These are phyloP conservation scores for Radiomyces spectabilis DNA, from an alignment of 192 early-diverging fungal genomes.

Conservation along the genomic window DNA sequence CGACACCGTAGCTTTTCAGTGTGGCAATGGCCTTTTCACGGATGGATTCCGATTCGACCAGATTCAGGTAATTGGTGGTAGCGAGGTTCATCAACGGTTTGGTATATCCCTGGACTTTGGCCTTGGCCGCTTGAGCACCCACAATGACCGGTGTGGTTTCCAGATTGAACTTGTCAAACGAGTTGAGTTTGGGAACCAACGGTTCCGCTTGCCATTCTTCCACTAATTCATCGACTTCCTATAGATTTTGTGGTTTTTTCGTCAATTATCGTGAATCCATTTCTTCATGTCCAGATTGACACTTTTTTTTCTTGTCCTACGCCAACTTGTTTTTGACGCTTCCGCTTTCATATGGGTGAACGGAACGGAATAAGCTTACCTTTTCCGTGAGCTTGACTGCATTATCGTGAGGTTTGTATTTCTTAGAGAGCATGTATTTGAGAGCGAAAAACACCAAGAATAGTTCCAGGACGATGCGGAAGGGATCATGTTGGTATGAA, in stretches of 20 bases:
- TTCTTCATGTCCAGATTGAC: no score
- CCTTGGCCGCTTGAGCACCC: conserved; percentile 57
- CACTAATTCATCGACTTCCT: conserved; percentile 93
- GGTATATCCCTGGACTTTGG: conserved; percentile 50
- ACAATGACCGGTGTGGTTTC: conserved; percentile 71
- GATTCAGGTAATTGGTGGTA: conserved; percentile 82
- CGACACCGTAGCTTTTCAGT: conserved; percentile 90
- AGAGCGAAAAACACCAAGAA: conserved; percentile 80
- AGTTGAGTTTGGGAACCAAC: conserved; percentile 71
- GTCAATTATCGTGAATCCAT: no score
- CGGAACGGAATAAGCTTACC: conserved; percentile 39
- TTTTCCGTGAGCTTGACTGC: conserved; percentile 77
- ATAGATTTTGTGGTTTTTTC: no score
- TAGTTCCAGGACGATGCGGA: conserved; percentile 78
- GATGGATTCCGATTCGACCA: conserved; percentile 63
- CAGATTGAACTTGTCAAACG: conserved; percentile 63
- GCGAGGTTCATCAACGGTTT: conserved; percentile 75
- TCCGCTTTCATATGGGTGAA: no score
- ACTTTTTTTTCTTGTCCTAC: no score
- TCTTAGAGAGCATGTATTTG: conserved; percentile 81
- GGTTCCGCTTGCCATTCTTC: conserved; percentile 96
- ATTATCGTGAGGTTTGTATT: conserved; percentile 70
- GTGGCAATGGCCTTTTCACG: conserved; percentile 80
- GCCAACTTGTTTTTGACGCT: no score
- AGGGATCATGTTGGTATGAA: conserved; percentile 92